Base-by-base conservation (phyloP, 1,284 basidiomycete species). In the Hymenochaete sp. region DNA sequence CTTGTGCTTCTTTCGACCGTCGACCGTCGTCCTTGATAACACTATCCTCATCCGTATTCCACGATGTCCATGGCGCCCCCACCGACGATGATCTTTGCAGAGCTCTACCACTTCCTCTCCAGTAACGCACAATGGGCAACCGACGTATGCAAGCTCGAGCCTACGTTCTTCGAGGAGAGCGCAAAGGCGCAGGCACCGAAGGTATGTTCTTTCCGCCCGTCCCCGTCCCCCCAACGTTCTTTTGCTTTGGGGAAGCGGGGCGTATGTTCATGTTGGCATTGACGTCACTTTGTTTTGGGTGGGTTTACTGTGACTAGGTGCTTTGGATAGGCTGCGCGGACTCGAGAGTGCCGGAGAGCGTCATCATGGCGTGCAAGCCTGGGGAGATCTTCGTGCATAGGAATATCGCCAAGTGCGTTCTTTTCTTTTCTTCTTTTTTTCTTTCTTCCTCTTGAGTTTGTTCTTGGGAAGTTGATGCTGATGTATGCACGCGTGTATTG, bases 311-410 rank as follows among this genome's bases (percentile, higher is more conserved):
- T 29, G 21, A 35, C 8, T 40, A 76, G 73, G 66, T 85, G 32
- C 74, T 85, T 53, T 86, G 83, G 82, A 72, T 87, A 54, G 84
- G 81, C 38, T 83, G 79, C 58, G 68, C 75, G 21, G 80, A 83
- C 62, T 80, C 78, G n/a, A 68, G 79, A 24, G 78, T 81, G 9
- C 75, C 77, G 37, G 79, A 77, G 57, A 68, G 67, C 13, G 69
- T 78, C 47, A 51, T 79, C 42, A 70, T 73, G 1, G 71, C 65
- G 9, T 64, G 68, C 41, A 67, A 69, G 48, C 82, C 81, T 0
- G 82, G 81, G 42, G 79, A 82, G 39, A 72, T 84, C 49, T 84
- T 84, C 55, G 79, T 80, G 24, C 76, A 79, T 58, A 64, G 78
- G 27, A 81, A 80, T 60, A 72, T 81, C 44, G 78, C 77, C 33